A percentile compares a stretch with the other conserved stretches of the same genome.
Evolutionary conservation across 2,329 filamentous ascomycete genomes (phyloP).

Genomic region (Davidsoniella virescens): DNA sequence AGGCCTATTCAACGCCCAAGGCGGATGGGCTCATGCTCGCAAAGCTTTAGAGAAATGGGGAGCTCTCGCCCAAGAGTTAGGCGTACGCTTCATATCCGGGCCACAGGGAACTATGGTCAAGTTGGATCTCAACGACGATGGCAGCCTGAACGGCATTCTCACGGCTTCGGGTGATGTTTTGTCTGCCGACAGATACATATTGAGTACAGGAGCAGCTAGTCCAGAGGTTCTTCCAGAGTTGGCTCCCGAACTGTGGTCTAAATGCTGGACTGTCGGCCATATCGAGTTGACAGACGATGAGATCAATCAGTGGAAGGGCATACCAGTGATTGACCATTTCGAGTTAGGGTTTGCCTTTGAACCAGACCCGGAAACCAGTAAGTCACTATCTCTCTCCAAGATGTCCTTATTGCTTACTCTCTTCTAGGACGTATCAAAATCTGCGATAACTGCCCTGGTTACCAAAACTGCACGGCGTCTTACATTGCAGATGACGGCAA

Average conservation of each 20-base stretch:
- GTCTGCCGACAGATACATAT: constrained; percentile 40
- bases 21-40: constrained; percentile 21
- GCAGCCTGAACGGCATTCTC: constrained; percentile 16
- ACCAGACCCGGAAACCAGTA: constrained; percentile 13
- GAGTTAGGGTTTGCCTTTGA: constrained; percentile 15
- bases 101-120: constrained; percentile 18
- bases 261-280: constrained; percentile 37
- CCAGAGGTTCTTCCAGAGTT: constrained; percentile 48
- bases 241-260: constrained; percentile 1
- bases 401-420: too few species aligned
- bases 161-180: constrained; percentile 25
- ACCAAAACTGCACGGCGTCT: constrained; percentile 8
- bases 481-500: constrained; percentile 11
- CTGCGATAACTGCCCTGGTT: constrained; percentile 14
- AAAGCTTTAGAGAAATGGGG: constrained; percentile 6
- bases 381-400: background rate
- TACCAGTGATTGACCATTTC: constrained; percentile 34
- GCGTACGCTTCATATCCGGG: constrained; percentile 20
- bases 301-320: constrained; percentile 31
- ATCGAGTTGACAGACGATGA: constrained; percentile 43
- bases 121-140: constrained; percentile 14
- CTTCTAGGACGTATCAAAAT: constrained; percentile 12
- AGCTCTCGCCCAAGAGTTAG: constrained; percentile 15
- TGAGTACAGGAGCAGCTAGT: constrained; percentile 51
- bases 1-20: constrained; percentile 17